Percentiles rank a stretch among this genome's conserved stretches.
These are phyloP conservation scores for Dicorynia guianensis DNA, from an alignment of 306 rosid genomes.

Conservation along the genomic window DNA sequence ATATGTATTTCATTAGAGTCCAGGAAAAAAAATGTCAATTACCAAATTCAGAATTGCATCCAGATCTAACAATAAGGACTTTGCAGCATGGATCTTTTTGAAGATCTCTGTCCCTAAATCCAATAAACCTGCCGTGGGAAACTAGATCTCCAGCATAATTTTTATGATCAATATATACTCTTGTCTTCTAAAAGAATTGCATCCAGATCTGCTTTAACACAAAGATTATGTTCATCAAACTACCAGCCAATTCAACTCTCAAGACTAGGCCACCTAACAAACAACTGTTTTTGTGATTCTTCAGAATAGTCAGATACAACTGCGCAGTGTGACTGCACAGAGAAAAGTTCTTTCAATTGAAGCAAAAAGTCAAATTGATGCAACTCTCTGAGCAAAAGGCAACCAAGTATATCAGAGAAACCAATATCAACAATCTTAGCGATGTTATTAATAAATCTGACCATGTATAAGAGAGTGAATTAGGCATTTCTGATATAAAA, in stretches of 20 bases:
- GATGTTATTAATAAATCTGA: slow-evolving; percentile 5
- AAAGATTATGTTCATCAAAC: not conserved
- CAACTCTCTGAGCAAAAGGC: slow-evolving; percentile 21
- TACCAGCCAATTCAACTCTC: slow-evolving; percentile 26
- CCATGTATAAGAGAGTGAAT: slow-evolving; percentile 2
- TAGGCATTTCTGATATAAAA: slow-evolving; percentile 2
- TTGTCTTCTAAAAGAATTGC: not conserved
- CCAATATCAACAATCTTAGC: slow-evolving; percentile 1
- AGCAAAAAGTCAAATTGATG: slow-evolving; percentile 19
- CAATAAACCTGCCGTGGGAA: not conserved
- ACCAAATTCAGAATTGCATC: not conserved
- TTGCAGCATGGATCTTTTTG: too few species aligned
- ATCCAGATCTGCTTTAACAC: too few species aligned
- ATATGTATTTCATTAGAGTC: not conserved
- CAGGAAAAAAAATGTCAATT: slow-evolving; percentile 13
- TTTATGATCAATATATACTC: not conserved
- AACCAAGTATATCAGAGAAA: slow-evolving; percentile 16
- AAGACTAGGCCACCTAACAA: slow-evolving; percentile 19
- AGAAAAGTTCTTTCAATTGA: not conserved
- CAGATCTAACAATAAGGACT: too few species aligned
- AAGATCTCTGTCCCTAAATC: not conserved
- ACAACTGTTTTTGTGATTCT: slow-evolving; percentile 8
- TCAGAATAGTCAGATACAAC: slow-evolving; percentile 7
- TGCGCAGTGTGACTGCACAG: not conserved
- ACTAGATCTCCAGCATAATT: not conserved